Percentiles rank a stretch among this genome's conserved stretches.
Conservation (phyloP, 148 eudicot genomes). For the Vaccinium corymbosum region DNA sequence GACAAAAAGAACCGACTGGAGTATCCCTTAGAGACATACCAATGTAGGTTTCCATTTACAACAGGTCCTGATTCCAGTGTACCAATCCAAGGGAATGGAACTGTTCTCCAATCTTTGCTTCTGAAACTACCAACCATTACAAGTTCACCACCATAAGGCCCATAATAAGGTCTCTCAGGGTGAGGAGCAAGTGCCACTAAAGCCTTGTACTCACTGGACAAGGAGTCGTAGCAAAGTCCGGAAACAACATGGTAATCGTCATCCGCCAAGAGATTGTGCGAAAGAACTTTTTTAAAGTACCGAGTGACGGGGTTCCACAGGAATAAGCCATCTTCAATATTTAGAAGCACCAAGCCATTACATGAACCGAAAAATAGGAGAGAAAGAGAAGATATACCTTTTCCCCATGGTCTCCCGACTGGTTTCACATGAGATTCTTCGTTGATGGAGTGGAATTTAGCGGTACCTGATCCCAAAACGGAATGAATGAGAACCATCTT, state of each 20-base stretch:
- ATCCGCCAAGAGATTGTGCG: not conserved
- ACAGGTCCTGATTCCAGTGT: not conserved
- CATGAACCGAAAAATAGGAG: not conserved
- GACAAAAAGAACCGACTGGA: no score
- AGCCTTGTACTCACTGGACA: not conserved
- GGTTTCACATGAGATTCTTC: not conserved
- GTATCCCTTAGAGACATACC: not conserved
- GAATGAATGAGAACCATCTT: not conserved
- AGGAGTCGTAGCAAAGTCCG: conserved; percentile 8
- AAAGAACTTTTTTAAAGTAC: not conserved
- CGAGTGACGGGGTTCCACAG: conserved; percentile 1
- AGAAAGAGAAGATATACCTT: no score
- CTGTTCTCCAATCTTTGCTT: not conserved
- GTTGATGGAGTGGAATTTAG: not conserved
- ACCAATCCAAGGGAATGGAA: not conserved
- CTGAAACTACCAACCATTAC: not conserved
- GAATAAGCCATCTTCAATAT: not conserved
- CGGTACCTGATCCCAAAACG: no score
- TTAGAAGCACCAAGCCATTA: not conserved
- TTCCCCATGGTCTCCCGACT: not conserved
- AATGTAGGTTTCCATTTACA: not conserved
- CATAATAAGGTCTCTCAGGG: no score
- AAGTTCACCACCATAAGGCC: not conserved
- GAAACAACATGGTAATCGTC: not conserved
- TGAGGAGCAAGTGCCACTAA: not conserved